These are phyloP conservation scores for Galeopsis tetrahit DNA, from an alignment of 257 asterid species.

Conservation along the genomic window DNA sequence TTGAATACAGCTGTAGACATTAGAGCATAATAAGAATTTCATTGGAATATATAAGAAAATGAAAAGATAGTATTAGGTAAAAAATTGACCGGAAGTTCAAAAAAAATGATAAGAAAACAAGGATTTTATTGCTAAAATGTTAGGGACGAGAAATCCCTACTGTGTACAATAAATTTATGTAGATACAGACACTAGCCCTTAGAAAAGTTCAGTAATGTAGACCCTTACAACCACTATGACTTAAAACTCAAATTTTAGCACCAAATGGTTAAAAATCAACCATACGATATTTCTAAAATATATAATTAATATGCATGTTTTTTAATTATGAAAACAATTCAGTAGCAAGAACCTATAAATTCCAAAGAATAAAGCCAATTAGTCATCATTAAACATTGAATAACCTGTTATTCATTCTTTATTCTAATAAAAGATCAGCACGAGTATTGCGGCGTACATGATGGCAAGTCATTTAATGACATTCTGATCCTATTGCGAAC, in stretches of 20 bases:
- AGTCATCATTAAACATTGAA: constrained; percentile 21
- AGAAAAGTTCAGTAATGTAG: too few species aligned
- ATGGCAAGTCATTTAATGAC: constrained; percentile 54
- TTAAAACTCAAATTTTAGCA: neutral
- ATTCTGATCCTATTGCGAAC: constrained; percentile 93
- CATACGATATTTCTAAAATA: neutral
- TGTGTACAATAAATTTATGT: too few species aligned
- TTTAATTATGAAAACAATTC: neutral
- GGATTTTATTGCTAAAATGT: too few species aligned
- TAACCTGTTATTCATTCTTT: constrained; percentile 10
- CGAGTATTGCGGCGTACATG: constrained; percentile 52
- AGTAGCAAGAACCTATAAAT: constrained; percentile 15
- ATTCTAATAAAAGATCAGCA: constrained; percentile 21
- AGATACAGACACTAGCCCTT: too few species aligned
- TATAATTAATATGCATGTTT: neutral
- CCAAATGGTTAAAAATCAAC: constrained; percentile 22
- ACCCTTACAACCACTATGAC: too few species aligned
- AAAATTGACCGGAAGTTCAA: constrained; percentile 5
- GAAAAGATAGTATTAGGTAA: neutral
- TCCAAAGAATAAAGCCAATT: constrained; percentile 1
- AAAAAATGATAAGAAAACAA: neutral
- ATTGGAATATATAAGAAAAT: constrained; percentile 3
- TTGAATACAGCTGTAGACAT: constrained; percentile 61
- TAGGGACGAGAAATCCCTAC: too few species aligned
- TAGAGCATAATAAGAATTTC: constrained; percentile 27